phyloP scores from a whole-genome alignment of 2,329 filamentous ascomycete genomes.

The Fusarium proliferatum region DNA sequence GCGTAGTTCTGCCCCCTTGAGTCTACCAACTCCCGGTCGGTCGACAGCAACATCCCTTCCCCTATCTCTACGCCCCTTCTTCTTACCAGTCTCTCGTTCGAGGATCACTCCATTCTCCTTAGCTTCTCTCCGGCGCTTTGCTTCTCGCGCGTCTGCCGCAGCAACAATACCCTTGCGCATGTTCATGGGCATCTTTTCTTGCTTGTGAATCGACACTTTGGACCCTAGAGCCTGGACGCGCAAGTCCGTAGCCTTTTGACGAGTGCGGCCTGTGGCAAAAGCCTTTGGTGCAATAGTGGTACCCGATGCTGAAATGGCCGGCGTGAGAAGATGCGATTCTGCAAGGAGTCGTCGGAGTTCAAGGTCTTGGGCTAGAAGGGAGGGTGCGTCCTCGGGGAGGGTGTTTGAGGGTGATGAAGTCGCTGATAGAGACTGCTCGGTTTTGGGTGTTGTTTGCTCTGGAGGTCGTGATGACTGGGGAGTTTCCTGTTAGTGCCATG shows the following conservation, averaged over 20 bases:
- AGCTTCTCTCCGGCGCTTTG: conserved; percentile 79
- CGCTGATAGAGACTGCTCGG: conserved; percentile 32
- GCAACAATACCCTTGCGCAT: conserved; percentile 85
- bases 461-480: conserved; percentile 62
- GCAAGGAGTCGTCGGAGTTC: conserved; percentile 89
- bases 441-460: conserved; percentile 45
- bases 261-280: conserved; percentile 73
- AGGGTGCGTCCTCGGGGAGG: conserved; percentile 68
- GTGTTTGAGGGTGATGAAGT: conserved; percentile 47
- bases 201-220: conserved; percentile 78
- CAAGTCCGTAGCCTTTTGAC: conserved; percentile 85
- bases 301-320: conserved; percentile 57
- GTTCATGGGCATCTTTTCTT: conserved; percentile 89
- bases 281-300: conserved; percentile 53
- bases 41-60: conserved; percentile 72
- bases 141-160: conserved; percentile 73
- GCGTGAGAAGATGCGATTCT: conserved; percentile 85
- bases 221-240: conserved; percentile 84
- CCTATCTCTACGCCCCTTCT: conserved; percentile 54
- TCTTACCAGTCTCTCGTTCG: conserved; percentile 66
- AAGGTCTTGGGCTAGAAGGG: conserved; percentile 89
- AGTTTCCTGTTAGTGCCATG: conserved; percentile 11
- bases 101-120: conserved; percentile 91
- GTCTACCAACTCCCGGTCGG: conserved; percentile 81
- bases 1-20: conserved; percentile 81